Evolutionary conservation across 805 yeast species (phyloP), one percentile per base, ranked within the genome.

Genomic region (Isabelozyma gotoi): DNA sequence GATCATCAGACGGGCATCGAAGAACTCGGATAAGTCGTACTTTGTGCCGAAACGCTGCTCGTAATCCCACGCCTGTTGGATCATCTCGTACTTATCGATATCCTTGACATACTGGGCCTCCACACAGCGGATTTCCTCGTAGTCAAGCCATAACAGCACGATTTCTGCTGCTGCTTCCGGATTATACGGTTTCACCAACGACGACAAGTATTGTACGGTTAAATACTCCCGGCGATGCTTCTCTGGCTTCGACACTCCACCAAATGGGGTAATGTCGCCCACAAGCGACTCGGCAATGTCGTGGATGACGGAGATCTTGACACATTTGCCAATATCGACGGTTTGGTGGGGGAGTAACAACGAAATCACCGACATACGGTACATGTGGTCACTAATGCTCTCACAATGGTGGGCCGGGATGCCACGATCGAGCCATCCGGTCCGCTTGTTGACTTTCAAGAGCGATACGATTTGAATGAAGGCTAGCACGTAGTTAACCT

Each of bases 61-160:
- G 60, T 91, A 92, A 63, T 90, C 88, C 76, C 81, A 81, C 33
- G 91, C 84, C 68, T 88, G 88, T 51, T 85, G 77, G 50, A 87
- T 72, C 79, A 90, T 79, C 66, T 90, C 97, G 59, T 80, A 86
- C 72, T 92, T 92, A 65, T 92, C 98, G 47, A 94, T 81, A 64
- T 92, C 97, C 68, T 92, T 92, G 50, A 92, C 97, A 52, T 88
- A 88, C 42, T 83, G 74, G 10, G 97, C 96, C 63, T 92, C 98
- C 19, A 80, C 62, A 35, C 84, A 80, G 52, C 88, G 74, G 53
- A 88, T 85, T 57, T 85, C 82, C 68, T 92, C 99, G 66, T 92
- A 92, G 61, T 89, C 96, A 43, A 83, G 67, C 96, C 97, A 92
- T 48, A 82, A 76, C 33, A 82, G 83, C 46, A 74, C 60, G 41